Base-by-base conservation (phyloP, 2,329 filamentous ascomycete species). In the Cercospora berteroae region DNA sequence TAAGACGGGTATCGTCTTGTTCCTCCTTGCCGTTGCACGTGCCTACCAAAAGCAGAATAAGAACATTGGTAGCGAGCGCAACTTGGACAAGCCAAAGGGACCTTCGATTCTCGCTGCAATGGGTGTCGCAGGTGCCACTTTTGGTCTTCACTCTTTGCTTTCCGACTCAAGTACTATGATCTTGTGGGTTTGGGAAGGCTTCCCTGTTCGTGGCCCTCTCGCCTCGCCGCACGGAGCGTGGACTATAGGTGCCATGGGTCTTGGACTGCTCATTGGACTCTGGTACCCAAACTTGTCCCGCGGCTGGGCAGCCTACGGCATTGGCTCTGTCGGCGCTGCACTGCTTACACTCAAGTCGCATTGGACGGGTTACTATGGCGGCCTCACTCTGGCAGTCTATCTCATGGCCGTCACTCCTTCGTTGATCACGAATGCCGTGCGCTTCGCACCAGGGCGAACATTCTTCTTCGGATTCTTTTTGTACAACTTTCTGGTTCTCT, bases 81-180 rank as follows among this genome's bases (percentile, higher is more conserved):
- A 66, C 9, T 81, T 84, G 12, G 83, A 84, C n/a, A 84, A 83
- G 67, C 86, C 87, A 66, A 88, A 84, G 67, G 89, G 91, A 0
- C 94, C 92, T 16, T 85, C 89, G 0, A 72, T 90, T 6, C 83
- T 96, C 52, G 88, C 93, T 31, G 91, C 89, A 9, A 80, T 95
- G 59, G 93, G 95, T 67, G 80, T 98, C 64, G 93, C 88, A 25
- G 94, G 93, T 31, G 80, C 97, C 7, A 85, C 97, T 76, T 99
- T 99, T 75, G 92, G 87, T 5, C 85, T 98, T 76, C 95, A 98
- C 78, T 97, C 94, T 1, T 84, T 99, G 9, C 86, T 99, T 10
- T 97, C 95, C 0, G 95, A 99, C 78, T 96, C 94, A 0, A 98
- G 95, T 82, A 99, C 95, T 63, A 98, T 99, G 93, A 97, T 98